Evolutionary conservation across 768 basidiomycete species (phyloP), one percentile per base, ranked within the genome.

Genomic region (Collybiopsis luxurians): DNA sequence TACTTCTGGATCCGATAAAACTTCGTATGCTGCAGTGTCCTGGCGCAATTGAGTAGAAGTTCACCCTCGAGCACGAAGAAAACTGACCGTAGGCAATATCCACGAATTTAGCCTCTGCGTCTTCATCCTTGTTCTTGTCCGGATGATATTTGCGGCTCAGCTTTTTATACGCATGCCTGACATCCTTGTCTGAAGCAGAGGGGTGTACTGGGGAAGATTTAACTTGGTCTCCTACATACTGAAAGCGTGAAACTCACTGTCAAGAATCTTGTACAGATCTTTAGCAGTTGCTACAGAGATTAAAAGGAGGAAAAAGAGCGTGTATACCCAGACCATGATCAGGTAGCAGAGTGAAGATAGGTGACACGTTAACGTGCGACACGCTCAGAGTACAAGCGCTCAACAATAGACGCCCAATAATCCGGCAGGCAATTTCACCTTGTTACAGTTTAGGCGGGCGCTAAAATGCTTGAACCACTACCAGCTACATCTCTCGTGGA

Each of bases 111-210:
- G 83, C 83, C 66, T 94, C 88, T 12, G 94, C 90, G 2, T 76
- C 86, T 54, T 86, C 81, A 15, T 90, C 90, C 64, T 87, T 89
- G 72, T 95, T 97, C 78, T 96, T 97, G 78, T 99, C 96, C 0
- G 96, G 96, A 66, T 98, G 95, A 55, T 82, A 93, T 73, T 87
- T 92, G 64, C 85, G 85, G 69, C 92, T 92, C 17, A 95, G 77
- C 63, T 84, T 86, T 71, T 94, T 94, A 75, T 97, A 98, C 2
- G 95, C 92, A 61, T 90, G 88, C 71, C 89, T 84, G 68, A 98
- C 92, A 66, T 96, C 94, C 66, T 84, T 85, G 43, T 95, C 91
- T 36, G 88, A 87, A 13, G 94, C 92, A 43, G 90, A 87, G 62
- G 75, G 84, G 64, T 85, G 82, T 44, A 96, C 79, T 81, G 23